phyloP scores from a whole-genome alignment of 202 grass and related monocot genomes.

The Sporobolus alterniflorus region DNA sequence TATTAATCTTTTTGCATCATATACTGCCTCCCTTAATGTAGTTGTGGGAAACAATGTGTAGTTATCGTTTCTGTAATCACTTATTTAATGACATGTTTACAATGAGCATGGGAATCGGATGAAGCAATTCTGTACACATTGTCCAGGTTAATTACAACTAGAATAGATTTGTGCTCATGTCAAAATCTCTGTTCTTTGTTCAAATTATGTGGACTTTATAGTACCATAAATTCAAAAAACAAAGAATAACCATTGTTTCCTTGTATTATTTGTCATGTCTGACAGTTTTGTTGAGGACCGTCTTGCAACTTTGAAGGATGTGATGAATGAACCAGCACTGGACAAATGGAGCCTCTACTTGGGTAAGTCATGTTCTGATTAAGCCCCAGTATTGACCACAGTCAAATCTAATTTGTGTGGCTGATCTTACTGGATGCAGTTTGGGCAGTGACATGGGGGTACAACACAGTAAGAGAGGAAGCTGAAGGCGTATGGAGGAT shows the following conservation, averaged over 20 bases:
- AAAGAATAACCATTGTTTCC: neutral
- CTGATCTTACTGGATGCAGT: neutral
- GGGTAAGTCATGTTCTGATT: conserved; percentile 41
- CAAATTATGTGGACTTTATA: neutral
- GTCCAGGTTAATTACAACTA: neutral
- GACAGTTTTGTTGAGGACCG: conserved; percentile 87
- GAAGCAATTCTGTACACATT: neutral
- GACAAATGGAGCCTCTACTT: conserved; percentile 90
- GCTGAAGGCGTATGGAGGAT: conserved; percentile 60
- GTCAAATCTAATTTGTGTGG: neutral
- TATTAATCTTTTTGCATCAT: too few relatives aligned
- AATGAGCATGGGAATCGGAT: neutral
- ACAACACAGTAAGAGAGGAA: conserved; percentile 83
- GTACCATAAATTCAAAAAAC: neutral
- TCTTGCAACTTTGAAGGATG: conserved; percentile 79
- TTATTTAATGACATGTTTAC: neutral
- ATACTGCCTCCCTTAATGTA: too few relatives aligned
- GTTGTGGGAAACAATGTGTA: too few relatives aligned
- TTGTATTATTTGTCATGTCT: conserved; percentile 9
- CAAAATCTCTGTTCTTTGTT: too few relatives aligned
- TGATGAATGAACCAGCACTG: conserved; percentile 84
- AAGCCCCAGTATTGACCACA: neutral
- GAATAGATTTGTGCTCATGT: too few relatives aligned
- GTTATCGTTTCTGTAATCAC: too few relatives aligned
- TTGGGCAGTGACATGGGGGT: conserved; percentile 87